A percentile compares a stretch with the other conserved stretches of the same genome.
Conservation (phyloP, 2,329 filamentous ascomycete genomes). For the Trichoderma lentiforme region DNA sequence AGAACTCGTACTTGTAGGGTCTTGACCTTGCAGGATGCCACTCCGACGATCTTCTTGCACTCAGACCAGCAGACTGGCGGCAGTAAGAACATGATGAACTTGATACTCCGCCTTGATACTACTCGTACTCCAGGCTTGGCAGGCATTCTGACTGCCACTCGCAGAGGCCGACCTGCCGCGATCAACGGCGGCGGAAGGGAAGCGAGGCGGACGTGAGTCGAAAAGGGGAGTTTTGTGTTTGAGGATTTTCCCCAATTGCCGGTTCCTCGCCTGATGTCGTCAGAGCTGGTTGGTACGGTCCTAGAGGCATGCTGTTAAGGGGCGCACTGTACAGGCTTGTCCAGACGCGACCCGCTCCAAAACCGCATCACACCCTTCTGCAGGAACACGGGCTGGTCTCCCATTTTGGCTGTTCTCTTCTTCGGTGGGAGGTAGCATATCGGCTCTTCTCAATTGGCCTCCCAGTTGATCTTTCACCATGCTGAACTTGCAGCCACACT, state of each 20-base stretch:
- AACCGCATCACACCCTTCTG: conserved; percentile 20
- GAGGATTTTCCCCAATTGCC: neutral
- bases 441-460: neutral
- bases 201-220: conserved; percentile 11
- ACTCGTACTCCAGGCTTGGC: neutral
- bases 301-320: neutral
- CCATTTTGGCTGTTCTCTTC: neutral
- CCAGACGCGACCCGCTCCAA: conserved; percentile 12
- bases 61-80: neutral
- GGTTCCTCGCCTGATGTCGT: conserved; percentile 1
- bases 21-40: neutral
- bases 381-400: conserved; percentile 20
- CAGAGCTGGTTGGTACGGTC: neutral
- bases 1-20: neutral
- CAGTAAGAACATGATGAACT: neutral
- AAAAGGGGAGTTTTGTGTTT: conserved; percentile 16
- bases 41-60: neutral
- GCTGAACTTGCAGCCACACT: neutral
- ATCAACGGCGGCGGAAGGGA: conserved; percentile 10
- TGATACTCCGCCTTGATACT: neutral
- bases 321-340: conserved; percentile 8
- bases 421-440: neutral
- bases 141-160: neutral
- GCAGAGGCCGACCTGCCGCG: neutral
- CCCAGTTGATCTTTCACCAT: neutral